A percentile compares a stretch with the other conserved stretches of the same genome.
Conservation (phyloP, 2,329 filamentous ascomycete genomes). For the Diaporthe citri region DNA sequence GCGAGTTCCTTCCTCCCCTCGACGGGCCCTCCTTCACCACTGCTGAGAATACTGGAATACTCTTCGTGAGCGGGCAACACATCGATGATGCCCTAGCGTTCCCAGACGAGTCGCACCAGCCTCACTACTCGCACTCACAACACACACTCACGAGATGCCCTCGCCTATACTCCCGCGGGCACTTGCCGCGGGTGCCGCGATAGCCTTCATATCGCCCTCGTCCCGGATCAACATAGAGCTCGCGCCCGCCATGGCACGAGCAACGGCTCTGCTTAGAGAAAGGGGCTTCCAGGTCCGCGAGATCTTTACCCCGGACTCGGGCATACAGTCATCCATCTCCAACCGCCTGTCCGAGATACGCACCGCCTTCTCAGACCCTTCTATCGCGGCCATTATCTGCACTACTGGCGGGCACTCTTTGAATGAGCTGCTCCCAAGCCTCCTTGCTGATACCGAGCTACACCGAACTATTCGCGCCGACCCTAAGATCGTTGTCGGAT, state of each 20-base stretch:
- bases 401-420: constrained; percentile 55
- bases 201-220: constrained; percentile 57
- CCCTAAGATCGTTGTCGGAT: constrained; percentile 58
- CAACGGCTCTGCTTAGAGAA: constrained; percentile 45
- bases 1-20: neutral
- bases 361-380: constrained; percentile 52
- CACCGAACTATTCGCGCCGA: constrained; percentile 49
- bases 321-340: constrained; percentile 51
- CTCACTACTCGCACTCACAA: neutral
- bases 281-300: constrained; percentile 51
- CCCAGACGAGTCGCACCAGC: neutral
- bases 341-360: constrained; percentile 55
- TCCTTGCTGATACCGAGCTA: constrained; percentile 52
- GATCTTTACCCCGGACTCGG: constrained; percentile 48
- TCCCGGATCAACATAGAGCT: constrained; percentile 50
- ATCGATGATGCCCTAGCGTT: neutral
- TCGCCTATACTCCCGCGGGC: constrained; percentile 23
- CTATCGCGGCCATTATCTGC: constrained; percentile 53
- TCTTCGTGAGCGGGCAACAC: neutral
- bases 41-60: neutral
- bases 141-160: neutral
- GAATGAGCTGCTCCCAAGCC: constrained; percentile 54
- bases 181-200: constrained; percentile 52
- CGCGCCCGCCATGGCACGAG: constrained; percentile 49
- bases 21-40: neutral